Percentiles rank a stretch among this genome's conserved stretches.
Conservation (phyloP, 2,329 filamentous ascomycete species). For the Exserohilum turcica region DNA sequence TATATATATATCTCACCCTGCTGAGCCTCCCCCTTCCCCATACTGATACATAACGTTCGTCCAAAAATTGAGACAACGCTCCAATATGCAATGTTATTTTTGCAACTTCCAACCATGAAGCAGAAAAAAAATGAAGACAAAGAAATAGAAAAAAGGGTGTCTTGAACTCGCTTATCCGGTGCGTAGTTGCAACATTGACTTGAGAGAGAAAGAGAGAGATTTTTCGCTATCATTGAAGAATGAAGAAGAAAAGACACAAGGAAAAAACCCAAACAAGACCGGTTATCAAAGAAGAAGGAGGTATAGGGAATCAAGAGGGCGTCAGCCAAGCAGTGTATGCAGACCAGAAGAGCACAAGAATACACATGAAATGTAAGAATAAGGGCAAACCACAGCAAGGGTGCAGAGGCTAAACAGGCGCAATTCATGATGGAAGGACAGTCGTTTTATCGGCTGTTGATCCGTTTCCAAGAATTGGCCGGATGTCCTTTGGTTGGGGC, state of each 20-base stretch:
- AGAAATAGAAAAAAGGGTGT: too few relatives aligned
- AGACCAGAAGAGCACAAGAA: not conserved
- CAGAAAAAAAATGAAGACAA: too few relatives aligned
- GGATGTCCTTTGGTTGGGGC: conserved; percentile 18
- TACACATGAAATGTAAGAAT: not conserved
- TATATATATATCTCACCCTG: too few relatives aligned
- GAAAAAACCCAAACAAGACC: not conserved
- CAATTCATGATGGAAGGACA: conserved; percentile 29
- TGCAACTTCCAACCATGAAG: too few relatives aligned
- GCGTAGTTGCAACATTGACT: too few relatives aligned
- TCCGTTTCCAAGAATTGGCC: conserved; percentile 31
- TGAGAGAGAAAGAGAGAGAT: not conserved
- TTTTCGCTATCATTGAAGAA: too few relatives aligned
- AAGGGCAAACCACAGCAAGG: not conserved
- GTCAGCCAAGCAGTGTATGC: not conserved
- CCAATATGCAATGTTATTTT: not conserved
- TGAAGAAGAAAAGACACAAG: not conserved
- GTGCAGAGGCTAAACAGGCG: not conserved
- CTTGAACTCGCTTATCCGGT: too few relatives aligned
- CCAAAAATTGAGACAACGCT: not conserved
- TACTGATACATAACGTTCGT: not conserved
- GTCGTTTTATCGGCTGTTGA: conserved; percentile 20
- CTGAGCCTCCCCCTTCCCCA: not conserved
- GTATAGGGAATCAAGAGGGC: not conserved
- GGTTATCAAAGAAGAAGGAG: not conserved